Conservation (phyloP, 306 rosid species). For the Potentilla sterilis region DNA sequence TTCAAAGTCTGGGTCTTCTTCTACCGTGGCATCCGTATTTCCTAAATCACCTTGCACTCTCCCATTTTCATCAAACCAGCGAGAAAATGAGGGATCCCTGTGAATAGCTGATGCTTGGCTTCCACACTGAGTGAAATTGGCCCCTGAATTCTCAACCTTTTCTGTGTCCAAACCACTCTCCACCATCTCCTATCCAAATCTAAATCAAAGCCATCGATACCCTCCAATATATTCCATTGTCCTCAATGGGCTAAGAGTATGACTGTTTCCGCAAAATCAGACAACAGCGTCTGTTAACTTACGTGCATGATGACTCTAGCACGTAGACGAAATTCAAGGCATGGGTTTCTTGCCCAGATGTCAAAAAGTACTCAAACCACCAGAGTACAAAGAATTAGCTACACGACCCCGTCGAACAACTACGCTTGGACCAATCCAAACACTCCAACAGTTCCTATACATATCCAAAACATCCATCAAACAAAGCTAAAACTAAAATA, state of each 20-base stretch:
- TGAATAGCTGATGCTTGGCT: conserved; percentile 39
- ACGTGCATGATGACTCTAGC: conserved; percentile 23
- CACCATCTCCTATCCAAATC: conserved; percentile 54
- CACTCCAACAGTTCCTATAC: conserved; percentile 30
- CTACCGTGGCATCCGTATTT: conserved; percentile 40
- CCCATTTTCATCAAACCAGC: conserved; percentile 67
- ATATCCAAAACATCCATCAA: conserved; percentile 20
- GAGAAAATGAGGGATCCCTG: conserved; percentile 68
- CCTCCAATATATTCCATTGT: conserved; percentile 23
- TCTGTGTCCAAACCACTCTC: conserved; percentile 46
- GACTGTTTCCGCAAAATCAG: conserved; percentile 28
- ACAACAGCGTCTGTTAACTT: conserved; percentile 22
- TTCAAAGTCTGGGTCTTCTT: conserved; percentile 58
- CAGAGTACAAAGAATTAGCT: conserved; percentile 13
- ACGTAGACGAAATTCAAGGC: conserved; percentile 15
- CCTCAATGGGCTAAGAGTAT: conserved; percentile 26
- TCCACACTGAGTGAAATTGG: conserved; percentile 29
- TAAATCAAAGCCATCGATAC: conserved; percentile 36
- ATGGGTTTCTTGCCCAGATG: conserved; percentile 15
- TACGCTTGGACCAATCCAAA: conserved; percentile 22
- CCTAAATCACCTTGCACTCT: conserved; percentile 40
- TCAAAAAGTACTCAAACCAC: conserved; percentile 14
- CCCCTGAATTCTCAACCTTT: conserved; percentile 32
- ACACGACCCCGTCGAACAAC: conserved; percentile 20
- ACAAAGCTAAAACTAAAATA: conserved; percentile 11